phyloP scores from a whole-genome alignment of 2,329 filamentous ascomycete genomes.

The Sporothrix brasiliensis region DNA sequence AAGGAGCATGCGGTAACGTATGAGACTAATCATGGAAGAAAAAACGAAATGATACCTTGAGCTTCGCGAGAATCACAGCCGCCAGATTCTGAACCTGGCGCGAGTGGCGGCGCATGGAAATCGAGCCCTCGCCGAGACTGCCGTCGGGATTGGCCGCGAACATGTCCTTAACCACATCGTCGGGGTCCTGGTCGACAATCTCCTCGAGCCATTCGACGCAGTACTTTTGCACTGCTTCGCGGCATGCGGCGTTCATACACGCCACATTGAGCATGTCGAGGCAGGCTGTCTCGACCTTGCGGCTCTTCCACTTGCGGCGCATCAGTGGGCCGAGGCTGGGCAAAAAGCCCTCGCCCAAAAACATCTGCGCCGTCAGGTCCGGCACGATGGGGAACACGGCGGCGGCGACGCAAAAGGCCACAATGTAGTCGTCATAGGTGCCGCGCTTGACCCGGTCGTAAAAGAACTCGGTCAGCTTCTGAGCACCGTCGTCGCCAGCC shows the following conservation, averaged over 20 bases:
- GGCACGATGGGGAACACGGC: constrained; percentile 85
- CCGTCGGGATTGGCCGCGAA: constrained; percentile 57
- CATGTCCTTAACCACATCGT: constrained; percentile 55
- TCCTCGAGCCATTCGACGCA: constrained; percentile 87
- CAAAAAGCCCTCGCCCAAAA: constrained; percentile 87
- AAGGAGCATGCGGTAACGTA: neutral
- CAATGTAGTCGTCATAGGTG: constrained; percentile 84
- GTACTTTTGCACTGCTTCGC: constrained; percentile 81
- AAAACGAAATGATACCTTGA: constrained; percentile 59
- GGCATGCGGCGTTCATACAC: constrained; percentile 80
- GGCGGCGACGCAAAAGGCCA: constrained; percentile 91
- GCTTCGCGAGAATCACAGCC: constrained; percentile 75
- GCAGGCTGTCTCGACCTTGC: constrained; percentile 81
- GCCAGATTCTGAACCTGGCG: constrained; percentile 66
- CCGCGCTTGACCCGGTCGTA: constrained; percentile 69
- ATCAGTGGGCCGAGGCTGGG: constrained; percentile 75
- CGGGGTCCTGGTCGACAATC: constrained; percentile 72
- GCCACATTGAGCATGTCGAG: constrained; percentile 90
- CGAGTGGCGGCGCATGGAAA: constrained; percentile 63
- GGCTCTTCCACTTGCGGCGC: constrained; percentile 78
- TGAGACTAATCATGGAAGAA: neutral
- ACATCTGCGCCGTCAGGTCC: constrained; percentile 72
- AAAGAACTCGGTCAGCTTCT: constrained; percentile 74
- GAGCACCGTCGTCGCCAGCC: constrained; percentile 69
- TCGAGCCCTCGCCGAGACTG: constrained; percentile 62